Evolutionary conservation across 192 early-diverging fungal species (phyloP).

Genomic region (Endogone sp.): DNA sequence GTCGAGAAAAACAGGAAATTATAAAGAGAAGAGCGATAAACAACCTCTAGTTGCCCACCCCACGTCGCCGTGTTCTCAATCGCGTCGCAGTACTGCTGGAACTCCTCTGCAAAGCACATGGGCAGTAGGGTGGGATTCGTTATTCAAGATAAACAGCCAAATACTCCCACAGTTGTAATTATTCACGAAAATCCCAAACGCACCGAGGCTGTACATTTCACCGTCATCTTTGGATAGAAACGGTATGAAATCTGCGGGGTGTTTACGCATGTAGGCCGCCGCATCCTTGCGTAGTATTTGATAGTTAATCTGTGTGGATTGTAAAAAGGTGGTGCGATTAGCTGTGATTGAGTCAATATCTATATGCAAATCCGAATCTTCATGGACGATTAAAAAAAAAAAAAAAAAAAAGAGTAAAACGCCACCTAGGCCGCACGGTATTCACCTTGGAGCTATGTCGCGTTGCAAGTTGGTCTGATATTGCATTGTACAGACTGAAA

Average conservation of each 20-base stretch:
- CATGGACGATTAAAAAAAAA: too few species aligned
- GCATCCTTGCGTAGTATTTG: constrained; percentile 66
- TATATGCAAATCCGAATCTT: too few species aligned
- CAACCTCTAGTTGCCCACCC: constrained; percentile 92
- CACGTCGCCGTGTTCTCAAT: constrained; percentile 81
- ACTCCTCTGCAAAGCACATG: constrained; percentile 46
- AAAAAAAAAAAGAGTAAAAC: too few species aligned
- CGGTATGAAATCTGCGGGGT: constrained; percentile 88
- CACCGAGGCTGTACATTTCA: constrained; percentile 62
- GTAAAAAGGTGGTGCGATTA: too few species aligned
- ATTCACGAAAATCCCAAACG: constrained; percentile 1
- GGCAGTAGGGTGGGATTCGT: not conserved
- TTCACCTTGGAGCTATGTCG: constrained; percentile 44
- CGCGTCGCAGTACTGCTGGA: constrained; percentile 69
- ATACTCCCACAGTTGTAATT: too few species aligned
- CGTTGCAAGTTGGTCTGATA: constrained; percentile 74
- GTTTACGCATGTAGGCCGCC: constrained; percentile 73
- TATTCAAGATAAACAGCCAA: not conserved
- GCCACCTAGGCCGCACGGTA: too few species aligned
- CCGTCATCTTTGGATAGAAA: constrained; percentile 82
- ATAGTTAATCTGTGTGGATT: constrained; percentile 35
- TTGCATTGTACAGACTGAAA: constrained; percentile 80
- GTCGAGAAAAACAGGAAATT: too few species aligned
- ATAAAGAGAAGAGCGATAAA: too few species aligned
- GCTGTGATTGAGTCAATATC: too few species aligned